Conservation (phyloP, 257 asterid genomes). For the Ligustrum vulgare region DNA sequence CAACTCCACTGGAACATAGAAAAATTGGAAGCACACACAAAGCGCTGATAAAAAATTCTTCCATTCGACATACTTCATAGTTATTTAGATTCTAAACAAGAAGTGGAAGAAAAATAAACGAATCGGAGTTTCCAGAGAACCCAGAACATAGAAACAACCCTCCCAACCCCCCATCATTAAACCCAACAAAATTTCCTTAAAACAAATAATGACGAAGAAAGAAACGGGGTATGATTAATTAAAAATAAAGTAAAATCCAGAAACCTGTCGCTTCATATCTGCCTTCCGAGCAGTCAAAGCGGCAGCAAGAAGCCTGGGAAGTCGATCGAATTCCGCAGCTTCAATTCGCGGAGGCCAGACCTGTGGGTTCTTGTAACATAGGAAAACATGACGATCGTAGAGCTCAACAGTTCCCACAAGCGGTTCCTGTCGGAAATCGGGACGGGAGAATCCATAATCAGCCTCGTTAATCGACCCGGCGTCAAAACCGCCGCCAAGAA, state of each 20-base stretch:
- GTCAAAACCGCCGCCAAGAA: constrained; percentile 39
- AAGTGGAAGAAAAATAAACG: neutral
- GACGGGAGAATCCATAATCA: constrained; percentile 73
- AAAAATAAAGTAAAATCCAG: neutral
- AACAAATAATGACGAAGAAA: neutral
- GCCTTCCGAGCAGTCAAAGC: constrained; percentile 61
- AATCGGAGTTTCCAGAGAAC: neutral
- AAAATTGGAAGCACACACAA: neutral
- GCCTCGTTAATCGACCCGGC: constrained; percentile 40
- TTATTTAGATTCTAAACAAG: neutral
- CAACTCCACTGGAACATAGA: neutral
- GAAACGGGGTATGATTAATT: neutral
- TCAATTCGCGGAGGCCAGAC: constrained; percentile 96
- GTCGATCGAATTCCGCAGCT: constrained; percentile 97
- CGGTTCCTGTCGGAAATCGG: constrained; percentile 67
- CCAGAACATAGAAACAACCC: neutral
- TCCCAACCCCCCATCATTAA: neutral
- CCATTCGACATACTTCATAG: neutral
- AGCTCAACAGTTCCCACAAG: constrained; percentile 77
- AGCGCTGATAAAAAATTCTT: neutral
- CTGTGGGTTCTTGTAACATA: constrained; percentile 86
- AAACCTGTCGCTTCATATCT: constrained; percentile 62
- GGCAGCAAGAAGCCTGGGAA: constrained; percentile 91
- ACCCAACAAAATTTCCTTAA: neutral
- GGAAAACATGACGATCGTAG: constrained; percentile 83